Percentiles rank a stretch among this genome's conserved stretches.
Conservation (phyloP, 163 green algal genomes). For the Scenedesmus sp. region DNA sequence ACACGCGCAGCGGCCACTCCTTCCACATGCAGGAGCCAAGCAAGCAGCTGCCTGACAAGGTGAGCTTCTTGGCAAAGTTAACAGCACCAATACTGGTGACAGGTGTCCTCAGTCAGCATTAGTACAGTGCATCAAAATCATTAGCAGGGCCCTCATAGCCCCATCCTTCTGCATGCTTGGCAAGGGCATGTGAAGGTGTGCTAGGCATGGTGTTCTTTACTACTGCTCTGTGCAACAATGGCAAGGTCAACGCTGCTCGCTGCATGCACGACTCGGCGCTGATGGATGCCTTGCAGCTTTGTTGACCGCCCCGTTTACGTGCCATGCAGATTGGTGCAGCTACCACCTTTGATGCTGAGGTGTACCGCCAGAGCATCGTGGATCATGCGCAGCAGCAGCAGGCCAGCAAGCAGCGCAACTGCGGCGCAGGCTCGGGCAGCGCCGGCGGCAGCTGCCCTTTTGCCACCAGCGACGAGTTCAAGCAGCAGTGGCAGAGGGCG, state of each 20-base stretch:
- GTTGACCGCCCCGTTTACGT: background rate
- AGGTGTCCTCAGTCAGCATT: background rate
- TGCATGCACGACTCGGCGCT: too few species aligned
- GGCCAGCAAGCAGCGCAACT: conserved; percentile 13
- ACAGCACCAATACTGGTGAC: too few species aligned
- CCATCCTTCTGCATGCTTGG: too few species aligned
- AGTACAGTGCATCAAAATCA: background rate
- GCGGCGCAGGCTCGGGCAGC: background rate
- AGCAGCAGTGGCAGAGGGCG: conserved; percentile 27
- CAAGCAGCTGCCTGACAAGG: conserved; percentile 47
- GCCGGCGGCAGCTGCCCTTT: conserved; percentile 31
- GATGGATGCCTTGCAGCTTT: background rate
- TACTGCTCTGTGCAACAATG: too few species aligned
- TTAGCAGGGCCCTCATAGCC: too few species aligned
- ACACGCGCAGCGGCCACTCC: background rate
- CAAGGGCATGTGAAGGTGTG: too few species aligned
- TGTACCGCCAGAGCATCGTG: conserved; percentile 15
- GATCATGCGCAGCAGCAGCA: conserved; percentile 19
- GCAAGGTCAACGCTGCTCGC: too few species aligned
- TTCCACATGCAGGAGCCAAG: conserved; percentile 33
- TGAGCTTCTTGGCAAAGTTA: background rate
- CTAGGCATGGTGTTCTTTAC: too few species aligned
- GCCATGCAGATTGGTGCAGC: conserved; percentile 35
- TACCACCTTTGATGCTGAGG: conserved; percentile 20
- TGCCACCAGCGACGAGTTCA: conserved; percentile 41